Evolutionary conservation across 1,284 basidiomycete genomes (phyloP), one percentile per base, ranked within the genome.

Genomic region (Boletus nobilissimus): DNA sequence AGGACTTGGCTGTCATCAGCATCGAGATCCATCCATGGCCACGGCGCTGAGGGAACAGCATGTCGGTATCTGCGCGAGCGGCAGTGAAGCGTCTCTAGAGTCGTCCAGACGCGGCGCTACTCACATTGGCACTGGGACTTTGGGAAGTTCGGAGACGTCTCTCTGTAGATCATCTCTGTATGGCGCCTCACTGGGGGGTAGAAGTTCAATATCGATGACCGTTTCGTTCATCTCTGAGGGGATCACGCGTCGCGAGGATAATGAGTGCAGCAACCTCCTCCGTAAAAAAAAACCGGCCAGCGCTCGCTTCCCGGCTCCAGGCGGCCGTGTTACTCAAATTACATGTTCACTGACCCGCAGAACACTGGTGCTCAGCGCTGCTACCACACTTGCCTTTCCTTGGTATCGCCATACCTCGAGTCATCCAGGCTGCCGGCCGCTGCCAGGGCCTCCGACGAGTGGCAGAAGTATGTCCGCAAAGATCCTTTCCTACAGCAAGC

Each of bases 21-120:
- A 32, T 82, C 80, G 11, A 87, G 82, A 70, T 87, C 79, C 78
- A 86, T 85, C 87, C 86, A 86, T n/a, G 87, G 86, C 87, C 86
- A 86, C 8, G 86, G 87, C 3, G 84, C 86, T 54, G 86, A 87
- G 18, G 87, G 86, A 10, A 82, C 80, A 5, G 86, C 86, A 81
- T 86, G 86, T 46, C 85, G 85, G 69, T 86, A 85, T 79, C 84
- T 85, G 65, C 6, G 29, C 60, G 54, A 70, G 72, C 10, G 32
- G 60, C 65, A 38, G 70, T 73, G 62, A 75, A 71, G 3, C n/a
- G 22, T 72, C 29, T 57, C 60, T 40, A 65, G 24, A 38, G 71
- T 43, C 18, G 13, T 29, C n/a, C n/a, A 69, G 32, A 43, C 36
- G 22, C 16, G 32, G 22, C 26, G n/a, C 38, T 39, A 79, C 84